These are phyloP conservation scores for Erucastrum elatum DNA, from an alignment of 345 rosid genomes.

Conservation along the genomic window DNA sequence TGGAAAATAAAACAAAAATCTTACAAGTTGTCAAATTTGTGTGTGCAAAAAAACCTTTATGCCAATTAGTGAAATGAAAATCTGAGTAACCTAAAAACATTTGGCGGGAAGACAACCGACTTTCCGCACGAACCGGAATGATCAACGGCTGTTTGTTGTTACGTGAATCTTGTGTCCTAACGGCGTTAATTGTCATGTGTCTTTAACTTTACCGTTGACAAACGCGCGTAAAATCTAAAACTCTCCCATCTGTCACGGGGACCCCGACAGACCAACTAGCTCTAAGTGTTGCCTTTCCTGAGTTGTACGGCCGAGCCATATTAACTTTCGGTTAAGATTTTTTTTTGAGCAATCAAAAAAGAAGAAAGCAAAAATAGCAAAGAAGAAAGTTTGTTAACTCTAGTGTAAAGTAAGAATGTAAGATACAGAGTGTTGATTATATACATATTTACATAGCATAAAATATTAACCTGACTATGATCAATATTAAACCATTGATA, in stretches of 20 bases:
- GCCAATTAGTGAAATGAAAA: neutral
- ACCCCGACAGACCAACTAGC: slow-evolving; percentile 13
- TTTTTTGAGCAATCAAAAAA: too few species aligned
- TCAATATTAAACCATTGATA: neutral
- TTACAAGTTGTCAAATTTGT: neutral
- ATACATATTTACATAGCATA: neutral
- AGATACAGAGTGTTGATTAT: neutral
- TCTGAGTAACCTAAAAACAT: neutral
- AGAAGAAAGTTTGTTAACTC: neutral
- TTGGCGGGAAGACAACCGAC: slow-evolving; percentile 24
- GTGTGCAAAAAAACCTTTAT: neutral
- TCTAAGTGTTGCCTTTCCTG: slow-evolving; percentile 1
- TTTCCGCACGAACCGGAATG: slow-evolving; percentile 27
- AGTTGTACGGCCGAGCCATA: slow-evolving; percentile 2
- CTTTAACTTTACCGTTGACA: slow-evolving; percentile 11
- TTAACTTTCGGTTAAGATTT: neutral
- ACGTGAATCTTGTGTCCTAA: slow-evolving; percentile 8
- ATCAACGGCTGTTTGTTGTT: slow-evolving; percentile 18
- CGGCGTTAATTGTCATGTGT: slow-evolving; percentile 18
- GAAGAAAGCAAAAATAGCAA: neutral
- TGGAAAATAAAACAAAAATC: neutral
- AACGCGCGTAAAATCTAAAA: slow-evolving; percentile 8
- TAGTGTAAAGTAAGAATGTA: neutral
- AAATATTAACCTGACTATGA: neutral
- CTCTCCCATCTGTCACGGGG: slow-evolving; percentile 12